Conservation (phyloP, 2,329 filamentous ascomycete species). For the Cladophialophora bantiana region DNA sequence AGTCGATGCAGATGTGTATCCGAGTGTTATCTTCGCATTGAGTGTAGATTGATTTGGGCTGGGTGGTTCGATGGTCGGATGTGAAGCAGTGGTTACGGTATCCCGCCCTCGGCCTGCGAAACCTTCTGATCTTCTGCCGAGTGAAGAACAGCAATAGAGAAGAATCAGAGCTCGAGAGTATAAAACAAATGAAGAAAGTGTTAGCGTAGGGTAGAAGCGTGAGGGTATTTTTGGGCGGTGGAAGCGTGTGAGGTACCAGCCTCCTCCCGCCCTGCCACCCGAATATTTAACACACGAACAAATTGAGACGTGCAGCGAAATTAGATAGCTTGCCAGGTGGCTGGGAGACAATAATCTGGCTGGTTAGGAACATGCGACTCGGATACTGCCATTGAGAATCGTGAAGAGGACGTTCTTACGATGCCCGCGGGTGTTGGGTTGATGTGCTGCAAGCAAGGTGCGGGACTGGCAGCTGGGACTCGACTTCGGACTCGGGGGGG, state of each 20-base stretch:
- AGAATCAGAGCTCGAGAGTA: slow-evolving; percentile 4
- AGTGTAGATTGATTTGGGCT: slow-evolving; percentile 4
- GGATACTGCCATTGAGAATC: neutral
- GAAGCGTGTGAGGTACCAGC: slow-evolving; percentile 24
- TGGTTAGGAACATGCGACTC: neutral
- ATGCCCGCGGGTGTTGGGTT: neutral
- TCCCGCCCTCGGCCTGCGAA: neutral
- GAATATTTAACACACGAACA: slow-evolving; percentile 13
- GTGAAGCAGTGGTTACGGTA: slow-evolving; percentile 1
- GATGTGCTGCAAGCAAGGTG: neutral
- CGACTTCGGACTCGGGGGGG: neutral
- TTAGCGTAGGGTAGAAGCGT: slow-evolving; percentile 22
- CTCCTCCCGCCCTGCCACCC: slow-evolving; percentile 25
- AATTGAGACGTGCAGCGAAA: slow-evolving; percentile 21
- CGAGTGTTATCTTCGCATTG: slow-evolving; percentile 24
- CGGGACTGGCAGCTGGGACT: slow-evolving; percentile 2
- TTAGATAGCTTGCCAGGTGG: slow-evolving; percentile 14
- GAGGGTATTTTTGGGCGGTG: slow-evolving; percentile 23
- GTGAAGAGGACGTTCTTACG: neutral
- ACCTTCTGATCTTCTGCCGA: neutral
- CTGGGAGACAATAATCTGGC: slow-evolving; percentile 19
- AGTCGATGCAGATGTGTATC: slow-evolving; percentile 16
- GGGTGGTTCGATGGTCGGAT: neutral
- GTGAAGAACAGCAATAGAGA: slow-evolving; percentile 13
- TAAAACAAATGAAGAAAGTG: slow-evolving; percentile 19